phyloP scores from a whole-genome alignment of 208 protist species.

The Novymonas esmeraldas region DNA sequence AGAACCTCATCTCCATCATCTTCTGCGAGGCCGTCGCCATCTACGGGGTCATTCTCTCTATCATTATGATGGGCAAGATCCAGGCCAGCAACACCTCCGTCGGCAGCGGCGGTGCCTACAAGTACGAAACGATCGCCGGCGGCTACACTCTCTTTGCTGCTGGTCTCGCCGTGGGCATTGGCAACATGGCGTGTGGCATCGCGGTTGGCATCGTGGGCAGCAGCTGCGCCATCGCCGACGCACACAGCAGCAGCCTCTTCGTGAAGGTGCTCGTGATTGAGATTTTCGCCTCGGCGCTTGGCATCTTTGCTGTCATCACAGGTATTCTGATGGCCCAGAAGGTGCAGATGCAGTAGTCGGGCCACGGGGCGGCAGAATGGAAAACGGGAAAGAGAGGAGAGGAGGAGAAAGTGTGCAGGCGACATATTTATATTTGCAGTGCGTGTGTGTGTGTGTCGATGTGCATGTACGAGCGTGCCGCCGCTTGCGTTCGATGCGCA shows the following conservation, averaged over 20 bases:
- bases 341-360: slow-evolving; percentile 66
- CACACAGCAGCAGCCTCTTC: slow-evolving; percentile 94
- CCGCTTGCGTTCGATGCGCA: too few relatives aligned
- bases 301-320: slow-evolving; percentile 98
- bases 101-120: slow-evolving; percentile 43
- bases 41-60: slow-evolving; percentile 99
- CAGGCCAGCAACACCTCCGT: slow-evolving; percentile 59
- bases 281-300: slow-evolving; percentile 97
- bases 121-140: slow-evolving; percentile 48
- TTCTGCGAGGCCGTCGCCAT: slow-evolving; percentile 99
- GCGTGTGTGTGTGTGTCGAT: too few relatives aligned
- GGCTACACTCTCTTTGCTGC: slow-evolving; percentile 96
- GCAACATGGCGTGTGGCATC: slow-evolving; percentile 96
- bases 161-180: slow-evolving; percentile 94
- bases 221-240: slow-evolving; percentile 96
- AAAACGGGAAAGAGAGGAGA: not conserved
- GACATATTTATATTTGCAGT: not conserved
- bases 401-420: not conserved
- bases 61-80: slow-evolving; percentile 97
- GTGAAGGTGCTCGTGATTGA: slow-evolving; percentile 98
- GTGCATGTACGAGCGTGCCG: too few relatives aligned
- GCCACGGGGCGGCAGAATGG: too few relatives aligned
- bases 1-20: slow-evolving; percentile 97
- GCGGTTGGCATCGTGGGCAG: slow-evolving; percentile 96
- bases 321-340: slow-evolving; percentile 95